Evolutionary conservation across 164 flowering plant genomes (phyloP), one percentile per base, ranked within the genome.

Genomic region (Vitis amurensis): DNA sequence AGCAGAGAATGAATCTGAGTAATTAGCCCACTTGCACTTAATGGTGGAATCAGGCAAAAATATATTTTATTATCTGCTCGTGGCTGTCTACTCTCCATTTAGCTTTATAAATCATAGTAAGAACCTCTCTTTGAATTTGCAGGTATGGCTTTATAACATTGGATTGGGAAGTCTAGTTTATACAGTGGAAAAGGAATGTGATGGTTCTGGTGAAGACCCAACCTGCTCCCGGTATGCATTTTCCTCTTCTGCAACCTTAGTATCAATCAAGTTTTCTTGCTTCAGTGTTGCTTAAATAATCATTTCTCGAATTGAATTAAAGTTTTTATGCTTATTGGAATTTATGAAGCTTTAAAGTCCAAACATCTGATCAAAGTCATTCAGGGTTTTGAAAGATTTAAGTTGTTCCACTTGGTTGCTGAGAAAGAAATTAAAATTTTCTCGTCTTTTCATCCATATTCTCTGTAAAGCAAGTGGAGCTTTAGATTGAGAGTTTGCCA

Each of bases 201-300:
- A 96, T 78, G 74, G 62, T 50, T 86, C 97, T 47, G 99, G 99
- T n/a, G 99, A 96, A 82, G 99, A 96, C 74, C 94, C 98, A 47
- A 5, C 82, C 15, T 96, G 99, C 72, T 88, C 98, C 91, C 87
- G 99, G 99, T 86, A 81, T 71, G 56, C 4, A 9, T 51, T 17
- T 57, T 31, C 31, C 5, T 14, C 59, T 47, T 2, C 29, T 51
- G 17, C 19, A 47, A 15, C n/a, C n/a, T 37, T 37, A 37, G 44
- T 37, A 4, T 37, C 12, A 59, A 11, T 23, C 61, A 29, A 9
- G 11, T 23, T 11, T 27, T 27, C 7, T 23, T 4, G 8, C 27
- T 16, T 59, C 11, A 13, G 11, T 2, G 7, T 6, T 37, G 44
- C 44, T 37, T 37, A 6, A 37, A 37, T 37, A 37, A 37, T 37